Evolutionary conservation across 192 early-diverging fungal genomes (phyloP), one percentile per base, ranked within the genome.

Genomic region (Backusella tarrabulga): DNA sequence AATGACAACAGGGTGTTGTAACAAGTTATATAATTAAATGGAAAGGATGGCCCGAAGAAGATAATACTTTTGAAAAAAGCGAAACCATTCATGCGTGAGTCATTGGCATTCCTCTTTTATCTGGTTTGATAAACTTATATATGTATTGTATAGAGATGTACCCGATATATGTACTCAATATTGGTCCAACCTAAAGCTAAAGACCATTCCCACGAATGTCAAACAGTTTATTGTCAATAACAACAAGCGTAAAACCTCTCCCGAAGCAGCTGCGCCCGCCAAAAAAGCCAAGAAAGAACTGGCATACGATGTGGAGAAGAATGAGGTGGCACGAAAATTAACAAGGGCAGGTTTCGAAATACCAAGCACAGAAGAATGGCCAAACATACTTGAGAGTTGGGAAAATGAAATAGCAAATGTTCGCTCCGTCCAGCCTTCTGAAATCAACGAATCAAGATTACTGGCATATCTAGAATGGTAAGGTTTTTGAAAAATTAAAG

Each of bases 71-170:
- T 32, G 74, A 75, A 68, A 14, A 1, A 6, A 66, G 63, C 2
- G 32, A 67, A n/a, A 21, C n/a, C 4, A 67, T 75, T 7, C 74
- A 75, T 46, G 15, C 1, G 74, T 75, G 68, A 75, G 63, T 34
- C 1, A 70, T 6, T 38, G 8, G 8, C 8, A 70, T 40, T 38
- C 34, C 42, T 32, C 32, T 32, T 32, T 32, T 32, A 17, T 23
- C 42, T 21, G 35, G 12, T 71, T 15, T 71, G 32, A 32, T 32
- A 32, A 32, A 32, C 32, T 41, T 40, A 35, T 7, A 35, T 34
- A 56, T 36, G 35, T 29, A 14, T 19, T 69, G 69, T 26, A 71
- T 36, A 75, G 74, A 17, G 74, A 75, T 46, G 56, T 63, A n/a
- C 74, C 74, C 7, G 40, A 68, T 2, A 19, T 75, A 14, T 75